phyloP scores from a whole-genome alignment of 352 stramenopile genomes.

The Globisporangium acanthophoron region DNA sequence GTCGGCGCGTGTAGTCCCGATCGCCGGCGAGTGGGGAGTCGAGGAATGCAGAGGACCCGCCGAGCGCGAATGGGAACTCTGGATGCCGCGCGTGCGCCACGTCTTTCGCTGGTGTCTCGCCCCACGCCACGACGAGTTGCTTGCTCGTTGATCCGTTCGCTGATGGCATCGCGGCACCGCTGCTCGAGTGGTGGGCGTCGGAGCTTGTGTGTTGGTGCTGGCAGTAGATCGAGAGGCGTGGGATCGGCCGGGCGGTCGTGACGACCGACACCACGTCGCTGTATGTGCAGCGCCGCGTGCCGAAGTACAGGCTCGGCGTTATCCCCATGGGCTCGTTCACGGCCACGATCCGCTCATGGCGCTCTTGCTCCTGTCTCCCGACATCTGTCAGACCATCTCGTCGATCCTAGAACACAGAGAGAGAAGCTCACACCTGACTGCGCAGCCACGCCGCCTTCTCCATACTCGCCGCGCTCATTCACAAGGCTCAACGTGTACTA shows the following conservation, averaged over 20 bases:
- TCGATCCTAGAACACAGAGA: background rate
- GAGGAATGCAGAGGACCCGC: conserved; percentile 7
- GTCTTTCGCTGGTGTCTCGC: too few relatives aligned
- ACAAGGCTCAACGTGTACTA: too few relatives aligned
- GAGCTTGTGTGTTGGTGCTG: background rate
- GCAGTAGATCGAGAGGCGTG: conserved; percentile 11
- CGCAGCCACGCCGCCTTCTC: conserved; percentile 46
- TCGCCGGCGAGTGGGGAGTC: conserved; percentile 21
- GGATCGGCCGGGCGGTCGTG: conserved; percentile 37
- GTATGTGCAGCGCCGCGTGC: conserved; percentile 63
- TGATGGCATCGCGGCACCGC: too few relatives aligned
- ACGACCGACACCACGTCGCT: conserved; percentile 68
- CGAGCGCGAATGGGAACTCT: conserved; percentile 7
- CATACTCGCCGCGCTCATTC: background rate
- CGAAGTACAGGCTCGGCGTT: conserved; percentile 65
- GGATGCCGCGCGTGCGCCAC: too few relatives aligned
- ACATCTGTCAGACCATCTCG: background rate
- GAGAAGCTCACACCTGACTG: conserved; percentile 10
- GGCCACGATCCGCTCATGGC: conserved; percentile 48
- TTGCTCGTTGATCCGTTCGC: too few relatives aligned
- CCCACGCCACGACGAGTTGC: too few relatives aligned
- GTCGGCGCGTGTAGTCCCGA: conserved; percentile 10
- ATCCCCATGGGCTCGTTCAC: conserved; percentile 48
- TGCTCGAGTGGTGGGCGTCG: background rate
- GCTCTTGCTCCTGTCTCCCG: conserved; percentile 25